Percentiles rank a stretch among this genome's conserved stretches.
Conservation (phyloP, 805 yeast species). For the Candida maltosa region DNA sequence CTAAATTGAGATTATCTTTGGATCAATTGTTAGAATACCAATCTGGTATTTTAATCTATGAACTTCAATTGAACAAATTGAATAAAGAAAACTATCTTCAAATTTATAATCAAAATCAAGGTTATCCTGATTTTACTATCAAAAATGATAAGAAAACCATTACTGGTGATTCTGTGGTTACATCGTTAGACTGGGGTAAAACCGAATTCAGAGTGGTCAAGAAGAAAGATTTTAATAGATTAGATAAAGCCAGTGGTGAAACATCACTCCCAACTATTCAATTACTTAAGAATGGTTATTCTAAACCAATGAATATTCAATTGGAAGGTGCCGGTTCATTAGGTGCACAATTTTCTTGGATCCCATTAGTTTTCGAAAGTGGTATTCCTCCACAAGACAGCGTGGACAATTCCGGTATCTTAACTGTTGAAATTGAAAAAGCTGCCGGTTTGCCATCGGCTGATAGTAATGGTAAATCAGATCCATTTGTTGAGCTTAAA, state of each 20-base stretch:
- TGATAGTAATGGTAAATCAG: slow-evolving; percentile 91
- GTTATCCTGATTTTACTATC: slow-evolving; percentile 60
- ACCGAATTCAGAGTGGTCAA: slow-evolving; percentile 60
- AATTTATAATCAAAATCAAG: slow-evolving; percentile 71
- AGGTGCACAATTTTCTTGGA: slow-evolving; percentile 66
- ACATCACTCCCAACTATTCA: slow-evolving; percentile 63
- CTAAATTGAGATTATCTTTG: slow-evolving; percentile 49
- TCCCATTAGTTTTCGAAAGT: slow-evolving; percentile 60
- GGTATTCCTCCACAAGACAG: slow-evolving; percentile 72
- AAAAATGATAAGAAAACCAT: slow-evolving; percentile 47
- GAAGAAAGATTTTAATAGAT: slow-evolving; percentile 50
- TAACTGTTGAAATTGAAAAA: slow-evolving; percentile 56
- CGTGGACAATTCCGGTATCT: slow-evolving; percentile 68
- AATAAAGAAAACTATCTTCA: slow-evolving; percentile 64
- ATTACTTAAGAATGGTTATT: slow-evolving; percentile 62
- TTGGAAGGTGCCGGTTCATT: slow-evolving; percentile 55
- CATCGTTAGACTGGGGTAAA: slow-evolving; percentile 74
- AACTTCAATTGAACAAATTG: slow-evolving; percentile 57
- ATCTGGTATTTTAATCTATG: slow-evolving; percentile 75
- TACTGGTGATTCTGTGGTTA: slow-evolving; percentile 72
- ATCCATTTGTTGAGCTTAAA: slow-evolving; percentile 77
- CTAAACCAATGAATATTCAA: slow-evolving; percentile 54
- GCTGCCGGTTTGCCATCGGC: slow-evolving; percentile 76
- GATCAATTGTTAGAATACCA: slow-evolving; percentile 55
- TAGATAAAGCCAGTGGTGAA: slow-evolving; percentile 58